Base-by-base conservation (phyloP, 306 rosid species). In the Oxytropis ochrocephala region DNA sequence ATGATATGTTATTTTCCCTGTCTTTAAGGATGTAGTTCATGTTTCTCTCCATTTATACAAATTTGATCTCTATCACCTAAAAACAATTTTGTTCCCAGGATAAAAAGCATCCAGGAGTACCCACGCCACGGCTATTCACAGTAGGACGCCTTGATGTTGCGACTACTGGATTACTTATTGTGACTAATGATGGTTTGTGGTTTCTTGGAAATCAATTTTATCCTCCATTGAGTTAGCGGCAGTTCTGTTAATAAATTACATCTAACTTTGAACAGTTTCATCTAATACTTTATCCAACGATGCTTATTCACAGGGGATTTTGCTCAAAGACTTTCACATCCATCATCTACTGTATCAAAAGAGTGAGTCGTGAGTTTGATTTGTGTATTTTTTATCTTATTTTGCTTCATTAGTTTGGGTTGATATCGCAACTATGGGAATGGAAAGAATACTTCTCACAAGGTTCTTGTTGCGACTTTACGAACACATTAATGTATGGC, bases 131-230 rank as follows among this genome's bases (percentile, higher is more conserved):
- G 32, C 67, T 93, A 51, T 93, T 90, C 70, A 93, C 98, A 4
- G 91, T 93, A 30, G 98, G 98, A 44, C 93, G 98, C 71, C 97
- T 93, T 76, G 98, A 93, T 82, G 98, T 93, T 85, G 97, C 96
- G 63, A 93, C 98, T 6, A 88, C 90, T 39, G 98, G 98, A 51
- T 82, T 93, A 80, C 85, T 93, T 82, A 76, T 93, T 75, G 97
- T 93, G 77, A 93, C 98, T 44, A 90, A 93, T 76, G 98, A 93
- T 59, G 98, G 98, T 88, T 71, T 38, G 80, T 53, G 71, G 71
- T 67, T 67, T 72, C 18, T 77, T 24, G 42, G 42, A 61, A 67
- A 49, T 57, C 38, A 71, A 29, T 75, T 35, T 72, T 48, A 38
- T 71, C 1, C 61, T n/a, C 43, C 46, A 51, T 50, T 61, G 51